phyloP scores from a whole-genome alignment of 2,329 filamentous ascomycete genomes.

The Xylariomycetidae sp. region DNA sequence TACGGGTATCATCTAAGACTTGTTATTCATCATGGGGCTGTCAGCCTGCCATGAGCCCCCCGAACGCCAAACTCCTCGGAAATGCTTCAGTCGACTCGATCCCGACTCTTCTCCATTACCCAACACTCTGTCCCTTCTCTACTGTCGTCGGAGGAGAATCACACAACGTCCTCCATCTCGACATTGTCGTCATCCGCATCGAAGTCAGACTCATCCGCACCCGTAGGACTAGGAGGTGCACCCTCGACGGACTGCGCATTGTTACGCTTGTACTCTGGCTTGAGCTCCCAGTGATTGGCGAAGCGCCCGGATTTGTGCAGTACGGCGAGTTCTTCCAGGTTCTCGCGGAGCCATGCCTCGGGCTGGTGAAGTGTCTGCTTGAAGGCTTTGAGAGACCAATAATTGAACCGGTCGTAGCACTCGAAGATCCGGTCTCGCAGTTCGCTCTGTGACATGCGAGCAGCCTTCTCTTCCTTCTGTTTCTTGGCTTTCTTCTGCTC shows the following conservation, averaged over 20 bases:
- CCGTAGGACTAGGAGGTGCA: slow-evolving; percentile 37
- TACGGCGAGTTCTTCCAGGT: slow-evolving; percentile 74
- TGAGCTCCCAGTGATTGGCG: slow-evolving; percentile 79
- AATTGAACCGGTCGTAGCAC: slow-evolving; percentile 79
- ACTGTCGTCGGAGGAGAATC: too few relatives aligned
- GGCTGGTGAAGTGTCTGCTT: slow-evolving; percentile 75
- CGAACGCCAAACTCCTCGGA: too few relatives aligned
- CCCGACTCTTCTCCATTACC: too few relatives aligned
- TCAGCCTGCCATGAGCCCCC: too few relatives aligned
- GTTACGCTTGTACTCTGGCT: slow-evolving; percentile 57
- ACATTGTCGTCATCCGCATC: slow-evolving; percentile 60
- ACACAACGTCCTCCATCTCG: slow-evolving; percentile 73
- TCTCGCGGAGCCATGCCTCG: slow-evolving; percentile 85
- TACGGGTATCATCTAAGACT: too few relatives aligned
- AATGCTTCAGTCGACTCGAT: too few relatives aligned
- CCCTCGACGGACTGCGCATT: slow-evolving; percentile 48
- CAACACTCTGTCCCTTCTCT: too few relatives aligned
- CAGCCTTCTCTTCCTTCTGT: slow-evolving; percentile 43
- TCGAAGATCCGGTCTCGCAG: slow-evolving; percentile 79
- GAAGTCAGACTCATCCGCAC: slow-evolving; percentile 50
- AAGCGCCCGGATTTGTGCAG: slow-evolving; percentile 79
- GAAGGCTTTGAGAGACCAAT: slow-evolving; percentile 90
- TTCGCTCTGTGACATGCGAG: slow-evolving; percentile 83
- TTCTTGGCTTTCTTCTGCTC: slow-evolving; percentile 68
- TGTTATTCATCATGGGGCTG: too few relatives aligned